These are phyloP conservation scores for Priceomyces haplophilus DNA, from an alignment of 805 yeast species.

Conservation along the genomic window DNA sequence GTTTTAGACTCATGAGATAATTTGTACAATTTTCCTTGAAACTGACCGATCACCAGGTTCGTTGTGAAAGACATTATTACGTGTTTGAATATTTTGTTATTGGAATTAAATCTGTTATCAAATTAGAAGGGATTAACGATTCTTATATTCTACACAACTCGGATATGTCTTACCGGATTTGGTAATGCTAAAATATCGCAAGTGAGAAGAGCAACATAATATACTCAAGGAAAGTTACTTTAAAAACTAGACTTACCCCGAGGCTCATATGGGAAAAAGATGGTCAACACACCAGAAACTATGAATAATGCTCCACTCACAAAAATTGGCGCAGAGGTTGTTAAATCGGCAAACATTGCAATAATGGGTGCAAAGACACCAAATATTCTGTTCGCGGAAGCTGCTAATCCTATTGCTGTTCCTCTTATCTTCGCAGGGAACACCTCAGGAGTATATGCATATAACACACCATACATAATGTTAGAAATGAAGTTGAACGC, in stretches of 20 bases:
- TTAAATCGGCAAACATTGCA: slow-evolving; percentile 51
- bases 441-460: slow-evolving; percentile 66
- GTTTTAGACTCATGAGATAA: slow-evolving; percentile 66
- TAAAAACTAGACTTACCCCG: slow-evolving; percentile 16
- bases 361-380: slow-evolving; percentile 60
- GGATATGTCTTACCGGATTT: neutral
- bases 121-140: neutral
- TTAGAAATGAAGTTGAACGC: slow-evolving; percentile 46
- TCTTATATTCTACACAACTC: neutral
- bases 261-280: slow-evolving; percentile 29
- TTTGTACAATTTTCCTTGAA: slow-evolving; percentile 76
- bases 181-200: neutral
- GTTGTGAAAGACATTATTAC: slow-evolving; percentile 56
- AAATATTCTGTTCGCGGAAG: slow-evolving; percentile 51
- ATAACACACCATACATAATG: slow-evolving; percentile 55
- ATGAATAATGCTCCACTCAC: slow-evolving; percentile 58
- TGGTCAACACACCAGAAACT: slow-evolving; percentile 33
- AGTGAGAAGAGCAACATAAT: no score
- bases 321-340: slow-evolving; percentile 59
- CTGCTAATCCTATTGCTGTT: slow-evolving; percentile 59
- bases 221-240: neutral
- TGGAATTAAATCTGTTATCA: neutral
- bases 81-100: no score
- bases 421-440: slow-evolving; percentile 49
- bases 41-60: slow-evolving; percentile 53